Evolutionary conservation across 495 filamentous ascomycete species (phyloP).

Genomic region (Hypomontagnella monticulosa): DNA sequence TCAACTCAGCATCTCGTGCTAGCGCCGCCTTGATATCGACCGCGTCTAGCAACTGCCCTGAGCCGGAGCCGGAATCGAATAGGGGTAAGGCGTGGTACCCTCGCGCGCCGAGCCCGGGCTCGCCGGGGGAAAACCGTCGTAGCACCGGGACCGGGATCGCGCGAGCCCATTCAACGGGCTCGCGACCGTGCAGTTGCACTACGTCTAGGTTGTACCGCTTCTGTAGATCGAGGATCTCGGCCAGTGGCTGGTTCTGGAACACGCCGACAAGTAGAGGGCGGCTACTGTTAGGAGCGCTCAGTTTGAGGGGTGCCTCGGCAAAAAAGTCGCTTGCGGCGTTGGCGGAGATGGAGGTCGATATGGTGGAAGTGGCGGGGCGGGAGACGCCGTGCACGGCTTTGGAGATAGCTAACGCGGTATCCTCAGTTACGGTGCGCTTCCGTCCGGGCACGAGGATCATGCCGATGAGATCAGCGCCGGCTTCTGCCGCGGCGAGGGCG

Average conservation of each 20-base stretch:
- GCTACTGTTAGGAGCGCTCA: constrained; percentile 45
- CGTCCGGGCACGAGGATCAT: constrained; percentile 89
- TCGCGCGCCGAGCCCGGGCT: constrained; percentile 72
- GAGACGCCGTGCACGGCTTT: constrained; percentile 68
- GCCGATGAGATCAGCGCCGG: constrained; percentile 90
- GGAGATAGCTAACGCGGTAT: constrained; percentile 82
- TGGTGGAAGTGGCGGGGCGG: constrained; percentile 11
- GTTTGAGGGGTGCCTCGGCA: constrained; percentile 50
- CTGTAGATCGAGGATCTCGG: constrained; percentile 80
- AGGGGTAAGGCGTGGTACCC: constrained; percentile 87
- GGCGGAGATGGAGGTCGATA: constrained; percentile 4
- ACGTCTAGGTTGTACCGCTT: constrained; percentile 82
- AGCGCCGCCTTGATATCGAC: constrained; percentile 69
- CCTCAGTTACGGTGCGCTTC: constrained; percentile 78
- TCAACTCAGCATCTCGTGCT: constrained; percentile 65
- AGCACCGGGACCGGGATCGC: constrained; percentile 92
- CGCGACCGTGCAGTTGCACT: constrained; percentile 90
- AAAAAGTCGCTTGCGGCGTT: constrained; percentile 56
- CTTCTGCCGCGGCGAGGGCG: constrained; percentile 80
- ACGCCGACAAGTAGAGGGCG: constrained; percentile 90
- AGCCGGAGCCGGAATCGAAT: constrained; percentile 85
- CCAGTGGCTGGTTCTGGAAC: constrained; percentile 89
- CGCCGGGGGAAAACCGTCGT: constrained; percentile 77
- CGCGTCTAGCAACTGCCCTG: constrained; percentile 78
- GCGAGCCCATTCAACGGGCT: constrained; percentile 90